Conservation (phyloP, 208 protist genomes). For the Trichomonas gallinae region DNA sequence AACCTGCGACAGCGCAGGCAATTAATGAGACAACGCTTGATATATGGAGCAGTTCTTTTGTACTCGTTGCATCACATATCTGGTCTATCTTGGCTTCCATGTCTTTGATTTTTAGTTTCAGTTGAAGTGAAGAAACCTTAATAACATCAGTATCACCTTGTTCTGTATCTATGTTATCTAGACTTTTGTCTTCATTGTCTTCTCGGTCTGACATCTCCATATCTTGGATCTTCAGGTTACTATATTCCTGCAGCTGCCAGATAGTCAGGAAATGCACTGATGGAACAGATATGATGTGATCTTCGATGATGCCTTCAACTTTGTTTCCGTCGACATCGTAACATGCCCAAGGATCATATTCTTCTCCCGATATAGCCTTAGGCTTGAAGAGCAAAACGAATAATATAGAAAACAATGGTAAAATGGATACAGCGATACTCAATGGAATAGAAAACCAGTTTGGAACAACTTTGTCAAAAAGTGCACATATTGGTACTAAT, state of each 20-base stretch:
- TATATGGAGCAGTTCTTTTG: neutral
- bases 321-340: neutral
- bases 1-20: neutral
- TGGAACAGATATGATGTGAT: neutral
- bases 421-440: neutral
- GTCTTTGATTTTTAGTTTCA: neutral
- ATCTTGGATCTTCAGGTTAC: neutral
- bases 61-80: neutral
- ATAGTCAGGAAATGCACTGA: neutral
- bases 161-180: neutral
- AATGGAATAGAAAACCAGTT: neutral
- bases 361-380: neutral
- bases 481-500: neutral
- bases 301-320: neutral
- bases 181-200: neutral
- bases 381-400: neutral
- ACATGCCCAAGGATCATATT: neutral
- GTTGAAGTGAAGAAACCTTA: neutral
- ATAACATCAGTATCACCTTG: neutral
- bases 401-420: neutral
- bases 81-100: neutral
- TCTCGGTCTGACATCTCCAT: neutral
- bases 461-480: neutral
- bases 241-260: neutral
- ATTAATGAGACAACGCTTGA: neutral